These are phyloP conservation scores for Clonostachys byssicola DNA, from an alignment of 2,329 filamentous ascomycete genomes.

Conservation along the genomic window DNA sequence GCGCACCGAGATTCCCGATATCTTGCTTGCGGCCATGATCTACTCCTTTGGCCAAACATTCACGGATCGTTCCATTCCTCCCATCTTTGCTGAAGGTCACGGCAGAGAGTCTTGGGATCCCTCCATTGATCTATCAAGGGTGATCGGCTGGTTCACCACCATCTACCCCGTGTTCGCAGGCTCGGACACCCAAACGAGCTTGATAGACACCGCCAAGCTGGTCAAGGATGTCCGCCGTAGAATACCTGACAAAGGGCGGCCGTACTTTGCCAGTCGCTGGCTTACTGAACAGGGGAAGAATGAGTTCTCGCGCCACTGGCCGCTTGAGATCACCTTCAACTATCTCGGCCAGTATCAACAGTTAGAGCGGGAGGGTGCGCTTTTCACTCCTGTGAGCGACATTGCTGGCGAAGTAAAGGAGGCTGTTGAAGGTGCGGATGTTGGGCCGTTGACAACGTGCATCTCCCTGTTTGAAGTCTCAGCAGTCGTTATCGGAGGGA, in stretches of 20 bases:
- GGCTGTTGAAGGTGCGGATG: slow-evolving; percentile 1
- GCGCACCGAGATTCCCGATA: slow-evolving; percentile 24
- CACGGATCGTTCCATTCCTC: slow-evolving; percentile 14
- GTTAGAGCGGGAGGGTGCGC: slow-evolving; percentile 14
- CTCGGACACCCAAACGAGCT: not conserved
- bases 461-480: slow-evolving; percentile 45
- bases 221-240: slow-evolving; percentile 10
- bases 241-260: slow-evolving; percentile 26
- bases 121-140: slow-evolving; percentile 23
- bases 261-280: slow-evolving; percentile 29
- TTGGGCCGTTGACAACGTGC: slow-evolving; percentile 8
- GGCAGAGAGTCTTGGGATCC: slow-evolving; percentile 25
- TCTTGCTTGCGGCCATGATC: slow-evolving; percentile 22
- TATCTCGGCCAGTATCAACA: slow-evolving; percentile 29
- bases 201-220: slow-evolving; percentile 4
- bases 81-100: slow-evolving; percentile 26
- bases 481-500: slow-evolving; percentile 35
- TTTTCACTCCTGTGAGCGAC: slow-evolving; percentile 10
- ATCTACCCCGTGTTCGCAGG: slow-evolving; percentile 19
- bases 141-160: slow-evolving; percentile 32
- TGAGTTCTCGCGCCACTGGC: slow-evolving; percentile 22
- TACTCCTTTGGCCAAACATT: slow-evolving; percentile 20
- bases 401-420: slow-evolving; percentile 7
- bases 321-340: slow-evolving; percentile 44
- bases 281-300: slow-evolving; percentile 16